Evolutionary conservation across 106 monocot species (phyloP).

Genomic region (Dioscorea dumetorum): DNA sequence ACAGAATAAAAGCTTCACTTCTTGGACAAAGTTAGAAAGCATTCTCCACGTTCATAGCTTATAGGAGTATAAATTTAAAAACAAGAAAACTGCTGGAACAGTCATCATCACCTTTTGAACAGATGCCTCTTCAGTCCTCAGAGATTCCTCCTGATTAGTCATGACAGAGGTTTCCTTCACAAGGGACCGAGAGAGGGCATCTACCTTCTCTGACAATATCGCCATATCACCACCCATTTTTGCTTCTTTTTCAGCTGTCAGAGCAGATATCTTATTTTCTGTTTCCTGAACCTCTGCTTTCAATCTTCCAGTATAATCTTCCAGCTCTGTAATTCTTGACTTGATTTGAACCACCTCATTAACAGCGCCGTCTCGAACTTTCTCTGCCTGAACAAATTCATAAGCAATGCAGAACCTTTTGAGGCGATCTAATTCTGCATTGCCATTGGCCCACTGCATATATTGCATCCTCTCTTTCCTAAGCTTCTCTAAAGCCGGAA

Average conservation of each 20-base stretch:
- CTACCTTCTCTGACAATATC: slow-evolving; percentile 54
- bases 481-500: slow-evolving; percentile 90
- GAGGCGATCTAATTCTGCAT: slow-evolving; percentile 77
- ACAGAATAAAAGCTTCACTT: too few species aligned
- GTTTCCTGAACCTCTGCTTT: slow-evolving; percentile 44
- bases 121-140: slow-evolving; percentile 49
- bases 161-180: slow-evolving; percentile 87
- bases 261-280: slow-evolving; percentile 50
- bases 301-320: slow-evolving; percentile 29
- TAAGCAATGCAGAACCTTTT: slow-evolving; percentile 82
- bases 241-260: slow-evolving; percentile 80
- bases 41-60: too few species aligned
- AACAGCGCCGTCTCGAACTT: slow-evolving; percentile 40
- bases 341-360: slow-evolving; percentile 44
- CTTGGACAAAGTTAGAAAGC: too few species aligned
- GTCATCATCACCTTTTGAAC: slow-evolving; percentile 51
- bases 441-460: slow-evolving; percentile 93
- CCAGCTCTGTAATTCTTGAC: slow-evolving; percentile 55
- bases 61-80: too few species aligned
- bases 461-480: slow-evolving; percentile 90
- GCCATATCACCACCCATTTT: slow-evolving; percentile 69
- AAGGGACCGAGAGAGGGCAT: slow-evolving; percentile 53
- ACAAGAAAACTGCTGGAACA: too few species aligned
- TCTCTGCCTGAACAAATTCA: slow-evolving; percentile 91
- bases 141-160: slow-evolving; percentile 62